Evolutionary conservation across 345 rosid species (phyloP).

Genomic region (Populus davidiana): DNA sequence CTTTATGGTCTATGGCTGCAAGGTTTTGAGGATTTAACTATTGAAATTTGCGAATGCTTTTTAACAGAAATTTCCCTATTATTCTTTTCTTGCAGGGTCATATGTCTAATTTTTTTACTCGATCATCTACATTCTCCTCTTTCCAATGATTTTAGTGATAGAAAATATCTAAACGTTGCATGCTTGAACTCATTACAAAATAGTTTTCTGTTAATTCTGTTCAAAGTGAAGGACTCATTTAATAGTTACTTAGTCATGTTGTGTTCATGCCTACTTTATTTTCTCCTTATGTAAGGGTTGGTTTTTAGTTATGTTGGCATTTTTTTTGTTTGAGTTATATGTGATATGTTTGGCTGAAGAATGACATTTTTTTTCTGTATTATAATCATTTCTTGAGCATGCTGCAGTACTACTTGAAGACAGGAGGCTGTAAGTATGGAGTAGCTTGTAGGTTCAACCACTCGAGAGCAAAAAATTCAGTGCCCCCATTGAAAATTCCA

Average conservation of each 20-base stretch:
- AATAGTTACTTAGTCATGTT: background rate
- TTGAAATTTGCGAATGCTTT: background rate
- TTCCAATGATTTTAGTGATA: background rate
- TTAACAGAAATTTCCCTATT: background rate
- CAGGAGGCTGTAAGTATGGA: slow-evolving; percentile 94
- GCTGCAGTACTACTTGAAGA: slow-evolving; percentile 79
- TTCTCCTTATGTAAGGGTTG: background rate
- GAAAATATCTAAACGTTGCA: background rate
- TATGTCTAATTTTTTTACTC: background rate
- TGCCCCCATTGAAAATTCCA: slow-evolving; percentile 36
- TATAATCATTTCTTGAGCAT: slow-evolving; percentile 24
- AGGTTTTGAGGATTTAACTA: background rate
- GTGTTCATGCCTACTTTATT: background rate
- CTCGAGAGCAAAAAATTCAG: slow-evolving; percentile 38
- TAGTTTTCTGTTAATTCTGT: background rate
- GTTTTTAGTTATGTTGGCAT: background rate
- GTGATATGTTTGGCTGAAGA: background rate
- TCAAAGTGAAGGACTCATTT: background rate
- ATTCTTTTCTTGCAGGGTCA: background rate
- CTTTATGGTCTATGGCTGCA: background rate
- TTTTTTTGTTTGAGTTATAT: background rate
- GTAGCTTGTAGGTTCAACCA: slow-evolving; percentile 80
- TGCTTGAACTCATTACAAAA: background rate
- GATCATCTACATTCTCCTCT: background rate
- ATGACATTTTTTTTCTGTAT: slow-evolving; percentile 17